These are phyloP conservation scores for Rasamsonia emersonii DNA, from an alignment of 2,329 filamentous ascomycete genomes.

Conservation along the genomic window DNA sequence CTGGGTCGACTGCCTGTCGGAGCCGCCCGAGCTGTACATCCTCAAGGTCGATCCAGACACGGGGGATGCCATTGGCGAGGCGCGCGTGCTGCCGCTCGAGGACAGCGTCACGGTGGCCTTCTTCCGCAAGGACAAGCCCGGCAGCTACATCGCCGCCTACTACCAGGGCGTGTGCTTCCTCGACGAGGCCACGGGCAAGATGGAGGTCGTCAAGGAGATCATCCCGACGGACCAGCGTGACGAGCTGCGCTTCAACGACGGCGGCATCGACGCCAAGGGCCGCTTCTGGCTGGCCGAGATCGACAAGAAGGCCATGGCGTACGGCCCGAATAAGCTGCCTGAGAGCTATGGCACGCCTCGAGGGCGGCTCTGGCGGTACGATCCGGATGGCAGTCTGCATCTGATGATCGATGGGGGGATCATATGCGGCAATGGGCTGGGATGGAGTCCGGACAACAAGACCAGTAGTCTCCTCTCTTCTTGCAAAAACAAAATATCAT, in stretches of 20 bases:
- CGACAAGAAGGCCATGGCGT: slow-evolving; percentile 25
- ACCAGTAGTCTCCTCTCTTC: slow-evolving; percentile 16
- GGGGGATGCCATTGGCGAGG: slow-evolving; percentile 17
- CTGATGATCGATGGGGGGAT: slow-evolving; percentile 25
- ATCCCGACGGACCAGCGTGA: slow-evolving; percentile 22
- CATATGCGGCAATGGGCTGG: slow-evolving; percentile 28
- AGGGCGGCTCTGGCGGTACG: slow-evolving; percentile 17
- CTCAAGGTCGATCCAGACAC: slow-evolving; percentile 24
- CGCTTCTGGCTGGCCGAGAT: slow-evolving; percentile 31
- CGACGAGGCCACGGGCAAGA: slow-evolving; percentile 27
- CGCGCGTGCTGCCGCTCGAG: slow-evolving; percentile 20
- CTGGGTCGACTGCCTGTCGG: slow-evolving; percentile 24
- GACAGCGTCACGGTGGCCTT: slow-evolving; percentile 29
- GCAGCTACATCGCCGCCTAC: slow-evolving; percentile 33
- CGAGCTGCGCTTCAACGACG: slow-evolving; percentile 28
- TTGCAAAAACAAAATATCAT: background rate
- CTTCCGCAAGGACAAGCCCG: slow-evolving; percentile 24
- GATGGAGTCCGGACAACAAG: slow-evolving; percentile 30
- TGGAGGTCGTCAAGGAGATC: slow-evolving; percentile 30
- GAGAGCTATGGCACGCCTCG: slow-evolving; percentile 19
- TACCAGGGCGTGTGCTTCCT: slow-evolving; percentile 30
- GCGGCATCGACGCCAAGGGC: slow-evolving; percentile 25
- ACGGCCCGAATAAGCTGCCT: slow-evolving; percentile 22
- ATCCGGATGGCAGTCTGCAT: slow-evolving; percentile 20
- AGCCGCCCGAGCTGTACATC: slow-evolving; percentile 25